A percentile compares a stretch with the other conserved stretches of the same genome.
These are phyloP conservation scores for Lathyrus tuberosus DNA, from an alignment of 306 rosid species.

Conservation along the genomic window DNA sequence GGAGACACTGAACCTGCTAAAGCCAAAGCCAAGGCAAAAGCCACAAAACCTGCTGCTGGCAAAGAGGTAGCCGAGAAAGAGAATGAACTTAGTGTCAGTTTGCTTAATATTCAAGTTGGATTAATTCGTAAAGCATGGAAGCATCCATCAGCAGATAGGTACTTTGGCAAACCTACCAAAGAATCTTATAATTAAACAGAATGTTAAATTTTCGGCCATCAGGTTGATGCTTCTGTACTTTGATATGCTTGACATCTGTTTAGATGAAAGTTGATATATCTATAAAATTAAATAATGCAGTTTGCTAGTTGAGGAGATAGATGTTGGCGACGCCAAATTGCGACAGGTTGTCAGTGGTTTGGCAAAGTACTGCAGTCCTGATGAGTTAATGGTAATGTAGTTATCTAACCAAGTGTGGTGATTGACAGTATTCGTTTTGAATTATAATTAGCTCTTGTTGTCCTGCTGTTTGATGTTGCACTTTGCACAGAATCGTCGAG, in stretches of 20 bases:
- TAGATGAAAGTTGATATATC: slow-evolving; percentile 24
- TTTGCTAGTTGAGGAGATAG: slow-evolving; percentile 95
- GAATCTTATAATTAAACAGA: slow-evolving; percentile 5
- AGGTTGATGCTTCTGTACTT: slow-evolving; percentile 25
- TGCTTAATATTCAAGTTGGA: slow-evolving; percentile 91
- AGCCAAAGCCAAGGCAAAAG: slow-evolving; percentile 64
- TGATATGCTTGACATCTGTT: slow-evolving; percentile 27
- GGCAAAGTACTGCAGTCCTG: slow-evolving; percentile 84
- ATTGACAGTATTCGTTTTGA: slow-evolving; percentile 28
- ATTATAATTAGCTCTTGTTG: slow-evolving; percentile 12
- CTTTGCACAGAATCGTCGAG: slow-evolving; percentile 67
- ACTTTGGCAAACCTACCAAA: slow-evolving; percentile 23
- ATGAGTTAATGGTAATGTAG: slow-evolving; percentile 71
- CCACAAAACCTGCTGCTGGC: slow-evolving; percentile 47
- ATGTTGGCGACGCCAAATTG: slow-evolving; percentile 80
- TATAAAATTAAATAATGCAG: slow-evolving; percentile 49
- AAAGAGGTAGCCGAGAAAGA: slow-evolving; percentile 62
- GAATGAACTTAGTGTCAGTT: slow-evolving; percentile 82
- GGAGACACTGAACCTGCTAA: slow-evolving; percentile 55
- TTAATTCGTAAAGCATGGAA: slow-evolving; percentile 89
- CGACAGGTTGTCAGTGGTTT: slow-evolving; percentile 96
- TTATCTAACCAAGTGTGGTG: slow-evolving; percentile 6
- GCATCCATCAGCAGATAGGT: slow-evolving; percentile 99
- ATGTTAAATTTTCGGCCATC: slow-evolving; percentile 5
- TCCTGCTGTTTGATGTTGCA: slow-evolving; percentile 30